phyloP scores from a whole-genome alignment of 352 stramenopile species.

The Poterioochromonas sp. region DNA sequence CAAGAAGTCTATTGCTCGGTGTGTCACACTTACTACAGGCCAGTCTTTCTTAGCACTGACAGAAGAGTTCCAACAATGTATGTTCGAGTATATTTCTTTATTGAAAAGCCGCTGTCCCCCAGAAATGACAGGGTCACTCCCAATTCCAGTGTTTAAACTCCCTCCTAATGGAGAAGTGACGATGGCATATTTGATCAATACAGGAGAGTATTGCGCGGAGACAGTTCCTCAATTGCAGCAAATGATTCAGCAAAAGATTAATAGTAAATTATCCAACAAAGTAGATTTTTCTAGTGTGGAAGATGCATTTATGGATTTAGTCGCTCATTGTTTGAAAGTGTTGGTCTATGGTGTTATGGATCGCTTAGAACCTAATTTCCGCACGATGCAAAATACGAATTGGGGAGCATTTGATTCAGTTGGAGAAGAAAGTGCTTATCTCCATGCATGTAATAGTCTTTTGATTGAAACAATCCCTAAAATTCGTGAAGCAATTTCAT shows the following conservation, averaged over 20 bases:
- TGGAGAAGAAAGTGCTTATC: slow-evolving; percentile 87
- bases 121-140: slow-evolving; percentile 25
- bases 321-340: slow-evolving; percentile 80
- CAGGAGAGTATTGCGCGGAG: slow-evolving; percentile 94
- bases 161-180: slow-evolving; percentile 80
- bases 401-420: slow-evolving; percentile 83
- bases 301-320: slow-evolving; percentile 87
- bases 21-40: slow-evolving; percentile 87
- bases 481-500: slow-evolving; percentile 71
- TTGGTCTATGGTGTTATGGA: slow-evolving; percentile 80
- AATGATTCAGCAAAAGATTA: slow-evolving; percentile 88
- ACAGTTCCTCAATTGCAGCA: slow-evolving; percentile 93
- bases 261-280: slow-evolving; percentile 72
- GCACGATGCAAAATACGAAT: slow-evolving; percentile 71
- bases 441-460: slow-evolving; percentile 75
- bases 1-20: slow-evolving; percentile 92
- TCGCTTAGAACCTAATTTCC: slow-evolving; percentile 70
- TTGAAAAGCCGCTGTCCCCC: background rate
- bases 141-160: slow-evolving; percentile 45
- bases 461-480: slow-evolving; percentile 73
- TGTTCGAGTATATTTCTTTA: slow-evolving; percentile 10
- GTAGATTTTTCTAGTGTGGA: slow-evolving; percentile 82
- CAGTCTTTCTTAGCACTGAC: slow-evolving; percentile 94
- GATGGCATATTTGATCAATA: slow-evolving; percentile 94
- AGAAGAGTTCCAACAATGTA: slow-evolving; percentile 63